phyloP scores from a whole-genome alignment of 106 monocot genomes.

The Iris macrosiphon region DNA sequence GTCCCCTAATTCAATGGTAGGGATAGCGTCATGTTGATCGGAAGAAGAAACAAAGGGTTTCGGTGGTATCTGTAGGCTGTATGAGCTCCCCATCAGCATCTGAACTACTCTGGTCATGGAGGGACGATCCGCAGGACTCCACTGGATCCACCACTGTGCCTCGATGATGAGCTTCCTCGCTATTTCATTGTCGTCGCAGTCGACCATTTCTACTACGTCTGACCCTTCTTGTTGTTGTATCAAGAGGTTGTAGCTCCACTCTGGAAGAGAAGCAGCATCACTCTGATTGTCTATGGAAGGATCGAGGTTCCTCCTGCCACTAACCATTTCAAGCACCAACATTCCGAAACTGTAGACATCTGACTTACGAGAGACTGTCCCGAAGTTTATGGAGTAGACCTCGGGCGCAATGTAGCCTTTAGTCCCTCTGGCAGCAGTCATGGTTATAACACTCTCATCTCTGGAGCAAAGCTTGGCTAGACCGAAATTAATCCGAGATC shows the following conservation, averaged over 20 bases:
- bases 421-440: slow-evolving; percentile 28
- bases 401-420: slow-evolving; percentile 42
- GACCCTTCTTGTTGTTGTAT: not conserved
- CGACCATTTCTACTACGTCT: not conserved
- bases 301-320: slow-evolving; percentile 22
- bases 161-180: slow-evolving; percentile 18
- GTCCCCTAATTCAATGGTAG: too few relatives aligned
- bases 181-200: not conserved
- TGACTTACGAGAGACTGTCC: slow-evolving; percentile 23
- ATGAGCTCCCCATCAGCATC: slow-evolving; percentile 20
- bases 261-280: slow-evolving; percentile 19
- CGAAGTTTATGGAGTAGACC: slow-evolving; percentile 31
- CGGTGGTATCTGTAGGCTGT: slow-evolving; percentile 14
- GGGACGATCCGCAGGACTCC: slow-evolving; percentile 13
- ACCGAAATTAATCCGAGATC: slow-evolving; percentile 23
- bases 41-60: slow-evolving; percentile 21
- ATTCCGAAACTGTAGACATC: slow-evolving; percentile 47
- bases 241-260: slow-evolving; percentile 22
- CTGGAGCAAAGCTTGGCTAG: slow-evolving; percentile 19
- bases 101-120: slow-evolving; percentile 26
- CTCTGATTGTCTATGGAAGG: slow-evolving; percentile 1
- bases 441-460: slow-evolving; percentile 13
- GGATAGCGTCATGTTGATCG: too few relatives aligned
- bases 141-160: slow-evolving; percentile 34
- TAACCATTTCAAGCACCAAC: slow-evolving; percentile 30